Evolutionary conservation across 1,139 yeast species (phyloP).

Genomic region (Blastobotrys capitulatus): DNA sequence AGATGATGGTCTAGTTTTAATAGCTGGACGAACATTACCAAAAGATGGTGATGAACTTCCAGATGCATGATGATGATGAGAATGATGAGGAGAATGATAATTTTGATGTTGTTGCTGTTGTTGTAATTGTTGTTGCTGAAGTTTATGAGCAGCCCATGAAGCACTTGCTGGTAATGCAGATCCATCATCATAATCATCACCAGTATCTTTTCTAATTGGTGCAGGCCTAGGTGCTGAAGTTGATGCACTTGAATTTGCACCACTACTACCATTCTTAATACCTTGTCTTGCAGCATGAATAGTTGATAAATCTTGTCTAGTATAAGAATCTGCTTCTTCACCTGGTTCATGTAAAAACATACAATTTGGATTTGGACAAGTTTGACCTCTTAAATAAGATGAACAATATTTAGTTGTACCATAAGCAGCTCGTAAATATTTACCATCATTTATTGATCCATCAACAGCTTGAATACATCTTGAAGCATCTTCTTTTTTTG

Average conservation of each 20-base stretch:
- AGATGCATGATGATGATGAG: background rate
- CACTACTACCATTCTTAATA: slow-evolving; percentile 15
- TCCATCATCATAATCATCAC: slow-evolving; percentile 19
- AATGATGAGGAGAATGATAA: slow-evolving; percentile 22
- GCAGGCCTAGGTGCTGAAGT: slow-evolving; percentile 12
- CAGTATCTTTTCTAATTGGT: slow-evolving; percentile 18
- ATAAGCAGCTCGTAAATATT: slow-evolving; percentile 83
- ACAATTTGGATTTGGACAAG: slow-evolving; percentile 98
- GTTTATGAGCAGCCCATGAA: slow-evolving; percentile 33
- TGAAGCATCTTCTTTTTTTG: slow-evolving; percentile 90
- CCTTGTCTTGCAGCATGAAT: slow-evolving; percentile 41
- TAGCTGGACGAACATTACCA: slow-evolving; percentile 18
- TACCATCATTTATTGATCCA: slow-evolving; percentile 90
- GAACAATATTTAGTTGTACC: slow-evolving; percentile 99
- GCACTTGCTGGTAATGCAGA: slow-evolving; percentile 36
- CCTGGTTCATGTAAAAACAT: slow-evolving; percentile 99
- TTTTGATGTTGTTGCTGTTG: background rate
- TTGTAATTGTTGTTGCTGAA: slow-evolving; percentile 2
- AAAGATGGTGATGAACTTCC: slow-evolving; percentile 21
- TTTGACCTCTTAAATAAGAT: slow-evolving; percentile 86
- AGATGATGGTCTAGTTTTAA: slow-evolving; percentile 35
- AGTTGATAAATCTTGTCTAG: slow-evolving; percentile 85
- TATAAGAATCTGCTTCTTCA: slow-evolving; percentile 96
- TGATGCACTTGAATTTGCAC: slow-evolving; percentile 13
- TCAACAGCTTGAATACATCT: slow-evolving; percentile 90